phyloP scores from a whole-genome alignment of 2,329 filamentous ascomycete species.

The Diaporthe vexans region DNA sequence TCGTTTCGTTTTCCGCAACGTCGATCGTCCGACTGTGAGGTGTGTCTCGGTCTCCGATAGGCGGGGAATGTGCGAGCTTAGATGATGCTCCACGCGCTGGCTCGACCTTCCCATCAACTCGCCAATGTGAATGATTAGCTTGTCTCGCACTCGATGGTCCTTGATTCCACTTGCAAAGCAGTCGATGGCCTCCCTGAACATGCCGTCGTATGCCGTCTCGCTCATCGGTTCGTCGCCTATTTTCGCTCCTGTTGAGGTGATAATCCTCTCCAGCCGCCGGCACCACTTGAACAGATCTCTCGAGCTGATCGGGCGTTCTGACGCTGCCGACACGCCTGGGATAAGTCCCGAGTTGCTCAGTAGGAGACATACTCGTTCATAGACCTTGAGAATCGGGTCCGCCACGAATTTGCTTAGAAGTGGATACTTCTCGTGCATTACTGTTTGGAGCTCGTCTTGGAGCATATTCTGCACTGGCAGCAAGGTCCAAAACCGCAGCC shows the following conservation, averaged over 20 bases:
- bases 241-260: constrained; percentile 72
- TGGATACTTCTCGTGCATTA: constrained; percentile 80
- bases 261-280: constrained; percentile 76
- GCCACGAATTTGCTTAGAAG: constrained; percentile 74
- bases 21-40: constrained; percentile 76
- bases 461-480: constrained; percentile 78
- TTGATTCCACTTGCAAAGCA: constrained; percentile 89
- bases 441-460: constrained; percentile 78
- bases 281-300: constrained; percentile 93
- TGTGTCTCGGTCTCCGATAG: constrained; percentile 73
- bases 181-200: constrained; percentile 94
- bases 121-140: constrained; percentile 79
- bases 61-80: constrained; percentile 79
- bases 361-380: constrained; percentile 65
- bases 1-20: constrained; percentile 71
- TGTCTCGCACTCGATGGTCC: constrained; percentile 70
- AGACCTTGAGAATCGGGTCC: constrained; percentile 70
- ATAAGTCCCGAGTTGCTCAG: constrained; percentile 51
- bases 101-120: constrained; percentile 90
- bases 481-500: constrained; percentile 86
- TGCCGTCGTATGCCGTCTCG: constrained; percentile 82
- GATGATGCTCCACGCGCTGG: constrained; percentile 83
- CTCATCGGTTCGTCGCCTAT: constrained; percentile 78
- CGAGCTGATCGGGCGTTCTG: constrained; percentile 66
- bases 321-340: constrained; percentile 42